Evolutionary conservation across 2,329 filamentous ascomycete genomes (phyloP), one percentile per base, ranked within the genome.

Genomic region (Penicillium brasilianum): DNA sequence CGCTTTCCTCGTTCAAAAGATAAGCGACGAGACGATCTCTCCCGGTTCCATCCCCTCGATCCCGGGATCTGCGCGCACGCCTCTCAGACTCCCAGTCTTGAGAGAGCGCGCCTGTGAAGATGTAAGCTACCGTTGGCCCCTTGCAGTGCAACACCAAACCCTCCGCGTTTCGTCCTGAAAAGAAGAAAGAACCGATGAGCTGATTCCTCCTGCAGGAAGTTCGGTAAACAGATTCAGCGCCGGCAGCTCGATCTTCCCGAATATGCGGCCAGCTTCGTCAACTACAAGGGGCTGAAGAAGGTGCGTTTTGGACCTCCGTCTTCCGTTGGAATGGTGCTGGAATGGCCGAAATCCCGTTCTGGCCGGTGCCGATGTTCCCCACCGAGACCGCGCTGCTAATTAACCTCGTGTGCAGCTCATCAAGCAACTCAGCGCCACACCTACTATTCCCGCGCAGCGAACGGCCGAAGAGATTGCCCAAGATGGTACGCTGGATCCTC

Each of bases 271-370:
- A 97, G 93, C 80, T 99, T 99, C 77, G 93, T 98, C 71, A 97
- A 99, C 81, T 99, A 99, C 84, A 99, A 99, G 82, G 93, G 93
- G 62, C 84, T 99, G 71, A 99, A 99, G 81, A 98, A 98, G 92
- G 95, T 96, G 56, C 6, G 66, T 46, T 55, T 14, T 56, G 25
- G 25, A 13, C 34, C 16, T 11, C 32, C 32, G 32, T 13, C 32
- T 34, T 3, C 8, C 13, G 28, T 20, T 37, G n/a, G n/a, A 52
- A 52, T 39, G 34, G 49, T 10, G 34, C 49, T 16, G 34, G 49
- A 39, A 16, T 20, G n/a, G 48, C 48, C 28, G 8, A 30, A 14
- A n/a, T 6, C 25, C 46, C n/a, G 16, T 34, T 4, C 4, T 34
- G 2, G 5, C 25, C 11, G 4, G n/a, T 36, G 34, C 48, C 9